Evolutionary conservation across 805 yeast genomes (phyloP).

Genomic region (Spencermartinsiella europaea): DNA sequence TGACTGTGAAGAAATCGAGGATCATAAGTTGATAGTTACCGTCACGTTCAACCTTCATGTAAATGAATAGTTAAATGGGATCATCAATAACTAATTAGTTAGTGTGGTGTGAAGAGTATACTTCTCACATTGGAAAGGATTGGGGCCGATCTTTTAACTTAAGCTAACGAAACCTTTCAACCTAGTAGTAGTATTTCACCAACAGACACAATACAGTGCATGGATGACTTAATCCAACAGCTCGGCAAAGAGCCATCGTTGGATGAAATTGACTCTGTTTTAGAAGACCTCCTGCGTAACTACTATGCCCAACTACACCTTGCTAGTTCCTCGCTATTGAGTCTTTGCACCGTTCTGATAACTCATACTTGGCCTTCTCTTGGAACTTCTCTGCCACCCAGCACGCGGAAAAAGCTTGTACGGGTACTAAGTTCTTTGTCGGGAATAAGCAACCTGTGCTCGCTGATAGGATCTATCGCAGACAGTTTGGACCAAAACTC

Average conservation of each 20-base stretch:
- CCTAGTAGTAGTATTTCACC: too few species aligned
- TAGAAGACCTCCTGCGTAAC: neutral
- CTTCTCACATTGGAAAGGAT: too few species aligned
- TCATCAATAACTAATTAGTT: too few species aligned
- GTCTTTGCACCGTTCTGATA: slow-evolving; percentile 4
- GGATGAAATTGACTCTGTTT: slow-evolving; percentile 1
- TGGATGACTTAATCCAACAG: slow-evolving; percentile 2
- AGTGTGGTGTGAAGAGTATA: too few species aligned
- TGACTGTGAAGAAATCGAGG: too few species aligned
- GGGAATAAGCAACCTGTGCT: slow-evolving; percentile 2
- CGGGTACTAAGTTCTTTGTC: neutral
- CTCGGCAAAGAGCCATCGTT: neutral
- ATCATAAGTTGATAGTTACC: too few species aligned
- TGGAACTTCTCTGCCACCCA: neutral
- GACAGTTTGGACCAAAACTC: neutral
- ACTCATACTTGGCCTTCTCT: slow-evolving; percentile 8
- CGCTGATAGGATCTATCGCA: neutral
- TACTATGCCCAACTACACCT: neutral
- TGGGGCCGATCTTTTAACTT: too few species aligned
- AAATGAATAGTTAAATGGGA: too few species aligned
- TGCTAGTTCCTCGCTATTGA: slow-evolving; percentile 2
- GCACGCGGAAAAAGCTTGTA: neutral
- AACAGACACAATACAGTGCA: too few species aligned
- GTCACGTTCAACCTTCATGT: too few species aligned
- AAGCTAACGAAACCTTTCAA: too few species aligned